Conservation (phyloP, 2,329 filamentous ascomycete species). For the Diaporthe sp. region DNA sequence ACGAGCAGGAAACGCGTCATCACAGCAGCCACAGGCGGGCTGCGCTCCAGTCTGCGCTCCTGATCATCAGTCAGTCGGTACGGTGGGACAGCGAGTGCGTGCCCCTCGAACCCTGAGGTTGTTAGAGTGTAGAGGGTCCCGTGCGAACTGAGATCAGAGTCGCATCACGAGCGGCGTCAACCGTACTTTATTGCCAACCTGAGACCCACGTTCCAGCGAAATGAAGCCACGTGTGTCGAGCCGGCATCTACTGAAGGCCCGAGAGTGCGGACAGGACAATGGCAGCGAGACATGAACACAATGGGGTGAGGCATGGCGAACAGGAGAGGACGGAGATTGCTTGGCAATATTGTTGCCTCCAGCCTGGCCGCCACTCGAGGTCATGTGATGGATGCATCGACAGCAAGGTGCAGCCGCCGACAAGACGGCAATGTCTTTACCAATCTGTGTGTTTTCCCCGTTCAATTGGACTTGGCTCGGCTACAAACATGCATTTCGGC, state of each 20-base stretch:
- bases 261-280: conserved; percentile 10
- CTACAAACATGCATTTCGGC: conserved; percentile 36
- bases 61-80: conserved; percentile 24
- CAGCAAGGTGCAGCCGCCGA: conserved; percentile 11
- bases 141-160: conserved; percentile 19
- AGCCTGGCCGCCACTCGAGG: neutral
- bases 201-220: conserved; percentile 12
- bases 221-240: conserved; percentile 28
- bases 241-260: conserved; percentile 6
- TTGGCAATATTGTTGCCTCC: conserved; percentile 11
- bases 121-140: neutral
- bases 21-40: neutral
- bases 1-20: conserved; percentile 34
- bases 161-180: conserved; percentile 35
- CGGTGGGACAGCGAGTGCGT: conserved; percentile 17
- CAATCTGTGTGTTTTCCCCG: conserved; percentile 4
- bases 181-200: neutral
- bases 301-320: neutral
- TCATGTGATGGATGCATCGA: conserved; percentile 32
- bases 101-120: conserved; percentile 5
- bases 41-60: conserved; percentile 23
- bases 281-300: neutral
- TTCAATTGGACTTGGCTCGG: conserved; percentile 21
- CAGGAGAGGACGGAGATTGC: neutral
- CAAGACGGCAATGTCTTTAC: neutral